Percentiles rank a stretch among this genome's conserved stretches.
phyloP scores from a whole-genome alignment of 352 stramenopile species.

The Phytophthora fragariae region DNA sequence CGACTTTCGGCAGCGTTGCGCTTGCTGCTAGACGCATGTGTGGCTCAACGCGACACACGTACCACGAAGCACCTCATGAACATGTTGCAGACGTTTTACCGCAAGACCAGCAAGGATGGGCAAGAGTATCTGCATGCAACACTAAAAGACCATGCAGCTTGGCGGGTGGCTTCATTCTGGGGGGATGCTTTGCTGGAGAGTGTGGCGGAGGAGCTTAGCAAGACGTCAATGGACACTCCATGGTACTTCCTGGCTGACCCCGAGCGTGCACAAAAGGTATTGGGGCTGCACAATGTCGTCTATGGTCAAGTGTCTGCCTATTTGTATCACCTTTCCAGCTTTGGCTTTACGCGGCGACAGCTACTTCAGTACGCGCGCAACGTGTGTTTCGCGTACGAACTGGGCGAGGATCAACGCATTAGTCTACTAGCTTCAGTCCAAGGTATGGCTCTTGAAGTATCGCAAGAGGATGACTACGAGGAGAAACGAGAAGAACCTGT shows the following conservation, averaged over 20 bases:
- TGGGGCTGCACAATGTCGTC: conserved; percentile 81
- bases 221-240: conserved; percentile 61
- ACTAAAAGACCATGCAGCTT: conserved; percentile 65
- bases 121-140: conserved; percentile 72
- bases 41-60: conserved; percentile 69
- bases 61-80: conserved; percentile 84
- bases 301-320: conserved; percentile 81
- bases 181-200: conserved; percentile 76
- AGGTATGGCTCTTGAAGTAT: conserved; percentile 38
- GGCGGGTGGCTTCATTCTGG: conserved; percentile 77
- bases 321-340: conserved; percentile 79
- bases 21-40: conserved; percentile 70
- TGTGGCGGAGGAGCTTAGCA: conserved; percentile 83
- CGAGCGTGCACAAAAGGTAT: conserved; percentile 75
- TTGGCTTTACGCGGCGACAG: conserved; percentile 69
- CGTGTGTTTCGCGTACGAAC: conserved; percentile 83
- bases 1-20: conserved; percentile 60
- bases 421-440: conserved; percentile 67
- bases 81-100: conserved; percentile 87
- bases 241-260: conserved; percentile 72
- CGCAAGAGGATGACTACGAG: conserved; percentile 50
- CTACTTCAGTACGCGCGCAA: conserved; percentile 80
- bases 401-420: conserved; percentile 84
- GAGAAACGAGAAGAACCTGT: conserved; percentile 45
- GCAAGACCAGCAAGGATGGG: conserved; percentile 43